These are phyloP conservation scores for Venturia nashicola DNA, from an alignment of 2,329 filamentous ascomycete species.

Conservation along the genomic window DNA sequence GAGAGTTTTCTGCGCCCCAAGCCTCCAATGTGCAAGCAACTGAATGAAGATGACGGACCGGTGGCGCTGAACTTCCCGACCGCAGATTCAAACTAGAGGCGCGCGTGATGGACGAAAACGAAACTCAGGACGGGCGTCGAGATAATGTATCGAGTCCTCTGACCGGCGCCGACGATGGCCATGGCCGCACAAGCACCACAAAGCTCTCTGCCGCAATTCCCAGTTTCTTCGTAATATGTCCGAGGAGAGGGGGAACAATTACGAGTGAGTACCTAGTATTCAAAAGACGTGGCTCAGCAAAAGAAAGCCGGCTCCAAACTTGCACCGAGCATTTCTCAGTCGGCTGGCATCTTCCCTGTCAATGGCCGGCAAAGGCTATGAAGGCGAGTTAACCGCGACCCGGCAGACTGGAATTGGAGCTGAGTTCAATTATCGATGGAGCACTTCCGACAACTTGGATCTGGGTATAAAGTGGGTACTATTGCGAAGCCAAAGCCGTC, in stretches of 20 bases:
- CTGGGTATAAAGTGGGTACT: background rate
- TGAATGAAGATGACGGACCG: background rate
- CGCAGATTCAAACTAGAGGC: background rate
- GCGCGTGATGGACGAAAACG: background rate
- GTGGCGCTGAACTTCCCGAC: background rate
- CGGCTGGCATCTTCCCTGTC: background rate
- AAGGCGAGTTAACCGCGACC: constrained; percentile 1
- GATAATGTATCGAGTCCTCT: background rate
- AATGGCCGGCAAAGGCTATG: background rate
- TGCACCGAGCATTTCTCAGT: background rate
- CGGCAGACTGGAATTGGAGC: background rate
- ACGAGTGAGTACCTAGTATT: background rate
- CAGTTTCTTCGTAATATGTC: background rate
- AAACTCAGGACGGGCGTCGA: background rate
- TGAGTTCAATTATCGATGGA: background rate
- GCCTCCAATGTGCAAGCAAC: too few relatives aligned
- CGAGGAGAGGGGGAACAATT: background rate
- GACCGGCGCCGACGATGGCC: background rate
- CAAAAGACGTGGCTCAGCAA: background rate
- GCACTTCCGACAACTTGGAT: constrained; percentile 3
- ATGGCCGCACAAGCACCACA: background rate
- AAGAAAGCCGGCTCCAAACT: background rate
- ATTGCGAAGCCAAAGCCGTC: background rate
- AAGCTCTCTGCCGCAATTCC: background rate
- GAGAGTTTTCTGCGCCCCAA: background rate